These are phyloP conservation scores for Recurvomyces mirabilis DNA, from an alignment of 495 filamentous ascomycete species.

Conservation along the genomic window DNA sequence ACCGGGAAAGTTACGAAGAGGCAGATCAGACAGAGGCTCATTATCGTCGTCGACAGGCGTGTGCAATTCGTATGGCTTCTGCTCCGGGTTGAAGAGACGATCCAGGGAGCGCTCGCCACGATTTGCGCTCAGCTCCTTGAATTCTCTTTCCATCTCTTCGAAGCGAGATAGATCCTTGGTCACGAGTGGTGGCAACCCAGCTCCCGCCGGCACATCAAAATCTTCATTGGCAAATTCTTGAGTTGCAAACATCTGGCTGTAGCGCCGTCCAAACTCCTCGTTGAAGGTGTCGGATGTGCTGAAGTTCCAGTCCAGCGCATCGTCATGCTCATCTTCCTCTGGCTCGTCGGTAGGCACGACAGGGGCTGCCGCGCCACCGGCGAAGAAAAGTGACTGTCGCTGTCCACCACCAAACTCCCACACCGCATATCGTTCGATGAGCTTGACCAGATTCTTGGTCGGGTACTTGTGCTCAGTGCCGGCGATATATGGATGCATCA, in stretches of 20 bases:
- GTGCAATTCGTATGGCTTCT: constrained; percentile 21
- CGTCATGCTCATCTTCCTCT: constrained; percentile 26
- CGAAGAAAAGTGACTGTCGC: constrained; percentile 69
- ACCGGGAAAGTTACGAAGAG: constrained; percentile 26
- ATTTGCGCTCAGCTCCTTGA: constrained; percentile 16
- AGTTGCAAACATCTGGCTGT: constrained; percentile 8
- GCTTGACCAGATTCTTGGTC: constrained; percentile 46
- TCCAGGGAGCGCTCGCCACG: constrained; percentile 24
- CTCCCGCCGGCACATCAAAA: constrained; percentile 7
- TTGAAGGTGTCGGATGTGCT: constrained; percentile 80
- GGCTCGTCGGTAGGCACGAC: constrained; percentile 30
- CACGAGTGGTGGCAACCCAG: constrained; percentile 16
- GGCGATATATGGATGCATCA: constrained; percentile 51
- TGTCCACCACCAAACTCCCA: constrained; percentile 83
- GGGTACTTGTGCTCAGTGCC: constrained; percentile 60
- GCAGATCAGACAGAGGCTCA: constrained; percentile 25
- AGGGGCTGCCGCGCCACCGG: constrained; percentile 59
- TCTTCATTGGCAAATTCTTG: constrained; percentile 2
- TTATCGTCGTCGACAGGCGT: constrained; percentile 12
- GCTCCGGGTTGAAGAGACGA: constrained; percentile 27
- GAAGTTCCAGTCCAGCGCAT: constrained; percentile 82
- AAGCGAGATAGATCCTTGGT: constrained; percentile 18
- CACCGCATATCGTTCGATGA: constrained; percentile 69
- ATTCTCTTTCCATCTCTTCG: constrained; percentile 14
- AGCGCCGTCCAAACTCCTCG: constrained; percentile 28